These are phyloP conservation scores for Medicago lupulina DNA, from an alignment of 306 rosid species.

Conservation along the genomic window DNA sequence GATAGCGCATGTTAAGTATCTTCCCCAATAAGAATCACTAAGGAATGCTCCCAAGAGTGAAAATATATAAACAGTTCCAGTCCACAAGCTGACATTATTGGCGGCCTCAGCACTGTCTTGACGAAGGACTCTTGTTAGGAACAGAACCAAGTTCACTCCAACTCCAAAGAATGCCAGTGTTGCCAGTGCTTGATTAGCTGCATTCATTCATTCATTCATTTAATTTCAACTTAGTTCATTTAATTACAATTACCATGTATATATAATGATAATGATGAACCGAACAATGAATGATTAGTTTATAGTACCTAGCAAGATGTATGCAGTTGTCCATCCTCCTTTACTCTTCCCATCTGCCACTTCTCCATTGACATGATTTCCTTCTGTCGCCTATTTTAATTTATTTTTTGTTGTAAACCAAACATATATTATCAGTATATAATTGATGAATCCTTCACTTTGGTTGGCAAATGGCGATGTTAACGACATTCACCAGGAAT, in stretches of 20 bases:
- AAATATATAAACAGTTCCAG: conserved; percentile 64
- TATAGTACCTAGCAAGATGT: conserved; percentile 47
- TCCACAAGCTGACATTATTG: conserved; percentile 64
- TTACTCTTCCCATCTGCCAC: background rate
- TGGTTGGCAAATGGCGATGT: background rate
- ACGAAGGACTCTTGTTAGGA: conserved; percentile 57
- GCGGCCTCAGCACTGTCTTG: conserved; percentile 63
- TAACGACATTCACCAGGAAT: background rate
- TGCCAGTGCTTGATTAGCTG: conserved; percentile 69
- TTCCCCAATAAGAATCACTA: conserved; percentile 73
- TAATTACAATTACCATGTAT: background rate
- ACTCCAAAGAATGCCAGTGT: conserved; percentile 72
- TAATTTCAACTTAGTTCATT: background rate
- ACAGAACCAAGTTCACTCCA: conserved; percentile 67
- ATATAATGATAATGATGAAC: background rate
- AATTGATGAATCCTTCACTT: background rate
- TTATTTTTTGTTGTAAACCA: background rate
- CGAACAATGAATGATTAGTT: background rate
- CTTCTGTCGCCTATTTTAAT: conserved; percentile 35
- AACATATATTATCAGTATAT: background rate
- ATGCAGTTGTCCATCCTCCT: conserved; percentile 57
- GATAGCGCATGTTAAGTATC: conserved; percentile 55
- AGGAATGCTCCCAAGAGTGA: conserved; percentile 65
- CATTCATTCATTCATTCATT: background rate
- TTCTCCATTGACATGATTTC: conserved; percentile 1